A percentile compares a stretch with the other conserved stretches of the same genome.
These are phyloP conservation scores for Fusarium foetens DNA, from an alignment of 2,329 filamentous ascomycete genomes.

Conservation along the genomic window DNA sequence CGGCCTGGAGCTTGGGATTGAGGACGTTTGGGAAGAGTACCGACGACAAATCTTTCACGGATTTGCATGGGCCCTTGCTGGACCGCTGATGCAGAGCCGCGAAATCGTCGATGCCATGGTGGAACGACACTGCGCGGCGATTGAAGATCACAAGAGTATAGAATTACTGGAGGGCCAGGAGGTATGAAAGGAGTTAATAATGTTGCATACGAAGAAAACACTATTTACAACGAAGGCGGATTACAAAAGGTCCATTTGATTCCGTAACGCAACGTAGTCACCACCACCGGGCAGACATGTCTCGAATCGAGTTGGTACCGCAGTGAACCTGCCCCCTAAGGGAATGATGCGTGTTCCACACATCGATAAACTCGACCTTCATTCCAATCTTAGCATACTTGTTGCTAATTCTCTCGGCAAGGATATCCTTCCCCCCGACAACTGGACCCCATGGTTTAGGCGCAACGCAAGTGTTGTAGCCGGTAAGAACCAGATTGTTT, in stretches of 20 bases:
- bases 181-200: background rate
- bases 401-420: background rate
- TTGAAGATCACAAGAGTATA: constrained; percentile 23
- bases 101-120: constrained; percentile 20
- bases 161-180: constrained; percentile 1
- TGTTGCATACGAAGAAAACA: background rate
- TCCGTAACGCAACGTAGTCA: background rate
- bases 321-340: no score
- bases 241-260: background rate
- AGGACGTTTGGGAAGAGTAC: constrained; percentile 22
- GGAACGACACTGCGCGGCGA: constrained; percentile 13
- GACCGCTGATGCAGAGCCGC: constrained; percentile 24
- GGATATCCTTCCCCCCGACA: background rate
- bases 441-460: background rate
- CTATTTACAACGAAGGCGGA: background rate
- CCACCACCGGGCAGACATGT: background rate
- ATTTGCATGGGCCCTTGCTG: constrained; percentile 22
- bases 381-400: background rate
- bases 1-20: background rate
- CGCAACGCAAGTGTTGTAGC: background rate
- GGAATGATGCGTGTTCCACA: no score
- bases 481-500: background rate
- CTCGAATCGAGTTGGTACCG: background rate
- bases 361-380: background rate
- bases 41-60: constrained; percentile 19